These are phyloP conservation scores for Stevia rebaudiana DNA, from an alignment of 140 eudicot genomes.

Conservation along the genomic window DNA sequence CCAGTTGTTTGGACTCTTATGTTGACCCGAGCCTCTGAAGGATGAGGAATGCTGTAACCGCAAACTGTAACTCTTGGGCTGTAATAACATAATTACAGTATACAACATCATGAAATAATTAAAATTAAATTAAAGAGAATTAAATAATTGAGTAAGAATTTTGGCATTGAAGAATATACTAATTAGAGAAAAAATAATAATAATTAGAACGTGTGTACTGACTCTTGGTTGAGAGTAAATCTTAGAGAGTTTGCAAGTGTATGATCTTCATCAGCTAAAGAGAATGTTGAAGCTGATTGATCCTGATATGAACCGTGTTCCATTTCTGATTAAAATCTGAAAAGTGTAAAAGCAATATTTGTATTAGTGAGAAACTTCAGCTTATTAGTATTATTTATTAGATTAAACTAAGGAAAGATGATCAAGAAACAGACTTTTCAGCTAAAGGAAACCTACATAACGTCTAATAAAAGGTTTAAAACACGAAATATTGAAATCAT, in stretches of 20 bases:
- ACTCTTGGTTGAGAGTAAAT: conserved; percentile 84
- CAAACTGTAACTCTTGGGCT: conserved; percentile 82
- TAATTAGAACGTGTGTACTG: conserved; percentile 25
- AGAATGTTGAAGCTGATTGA: conserved; percentile 66
- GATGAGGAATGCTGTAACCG: conserved; percentile 97
- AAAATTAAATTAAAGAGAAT: not conserved
- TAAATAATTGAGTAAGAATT: not conserved
- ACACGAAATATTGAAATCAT: not conserved
- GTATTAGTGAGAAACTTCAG: not conserved
- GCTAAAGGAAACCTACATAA: not conserved
- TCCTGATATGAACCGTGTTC: conserved; percentile 67
- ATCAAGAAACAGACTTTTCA: not conserved
- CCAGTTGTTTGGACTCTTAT: conserved; percentile 65
- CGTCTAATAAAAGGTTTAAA: not conserved
- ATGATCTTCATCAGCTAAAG: conserved; percentile 80
- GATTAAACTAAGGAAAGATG: not conserved
- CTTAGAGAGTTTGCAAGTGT: conserved; percentile 76
- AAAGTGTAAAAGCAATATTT: not conserved
- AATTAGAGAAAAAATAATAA: not conserved
- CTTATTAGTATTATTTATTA: not conserved
- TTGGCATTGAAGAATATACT: not conserved
- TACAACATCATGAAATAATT: not conserved
- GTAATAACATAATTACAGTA: conserved; percentile 28
- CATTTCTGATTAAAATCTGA: conserved; percentile 34
- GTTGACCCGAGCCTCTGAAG: conserved; percentile 76